These are phyloP conservation scores for Ascochyta fabae DNA, from an alignment of 2,329 filamentous ascomycete genomes.

Conservation along the genomic window DNA sequence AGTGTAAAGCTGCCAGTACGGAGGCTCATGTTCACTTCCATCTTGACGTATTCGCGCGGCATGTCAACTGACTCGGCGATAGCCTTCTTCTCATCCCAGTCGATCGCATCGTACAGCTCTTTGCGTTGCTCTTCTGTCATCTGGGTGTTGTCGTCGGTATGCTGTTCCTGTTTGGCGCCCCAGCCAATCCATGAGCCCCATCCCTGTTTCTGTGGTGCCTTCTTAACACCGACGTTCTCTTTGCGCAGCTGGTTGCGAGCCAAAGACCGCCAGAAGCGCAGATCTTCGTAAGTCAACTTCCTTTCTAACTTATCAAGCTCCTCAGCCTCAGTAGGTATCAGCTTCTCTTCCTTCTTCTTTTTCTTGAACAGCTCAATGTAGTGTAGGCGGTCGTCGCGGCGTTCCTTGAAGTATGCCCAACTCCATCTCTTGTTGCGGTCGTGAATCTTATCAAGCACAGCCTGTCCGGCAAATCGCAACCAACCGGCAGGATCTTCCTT, in stretches of 20 bases:
- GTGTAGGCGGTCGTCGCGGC: slow-evolving; percentile 82
- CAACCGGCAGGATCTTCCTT: slow-evolving; percentile 93
- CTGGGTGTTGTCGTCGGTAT: slow-evolving; percentile 76
- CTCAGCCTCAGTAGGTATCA: slow-evolving; percentile 72
- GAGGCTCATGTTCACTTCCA: slow-evolving; percentile 91
- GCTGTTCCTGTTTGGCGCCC: slow-evolving; percentile 69
- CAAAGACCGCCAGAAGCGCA: slow-evolving; percentile 95
- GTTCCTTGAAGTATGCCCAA: slow-evolving; percentile 93
- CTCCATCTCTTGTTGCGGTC: slow-evolving; percentile 92
- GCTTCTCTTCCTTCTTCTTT: slow-evolving; percentile 71
- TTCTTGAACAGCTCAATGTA: slow-evolving; percentile 98
- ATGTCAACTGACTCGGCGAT: slow-evolving; percentile 87
- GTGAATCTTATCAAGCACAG: slow-evolving; percentile 91
- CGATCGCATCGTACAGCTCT: slow-evolving; percentile 95
- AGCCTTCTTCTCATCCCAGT: slow-evolving; percentile 96
- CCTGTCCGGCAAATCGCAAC: slow-evolving; percentile 88
- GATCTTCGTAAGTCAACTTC: slow-evolving; percentile 91
- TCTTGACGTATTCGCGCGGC: slow-evolving; percentile 88
- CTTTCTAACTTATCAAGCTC: slow-evolving; percentile 79
- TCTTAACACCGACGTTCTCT: slow-evolving; percentile 89
- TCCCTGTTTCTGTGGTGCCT: slow-evolving; percentile 75
- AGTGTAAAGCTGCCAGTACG: slow-evolving; percentile 95
- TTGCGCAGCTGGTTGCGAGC: slow-evolving; percentile 94
- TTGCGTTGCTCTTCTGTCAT: slow-evolving; percentile 97
- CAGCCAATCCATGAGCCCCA: slow-evolving; percentile 88